Percentiles rank a stretch among this genome's conserved stretches.
These are phyloP conservation scores for Fagopyrum esculentum DNA, from an alignment of 148 eudicot genomes.

Conservation along the genomic window DNA sequence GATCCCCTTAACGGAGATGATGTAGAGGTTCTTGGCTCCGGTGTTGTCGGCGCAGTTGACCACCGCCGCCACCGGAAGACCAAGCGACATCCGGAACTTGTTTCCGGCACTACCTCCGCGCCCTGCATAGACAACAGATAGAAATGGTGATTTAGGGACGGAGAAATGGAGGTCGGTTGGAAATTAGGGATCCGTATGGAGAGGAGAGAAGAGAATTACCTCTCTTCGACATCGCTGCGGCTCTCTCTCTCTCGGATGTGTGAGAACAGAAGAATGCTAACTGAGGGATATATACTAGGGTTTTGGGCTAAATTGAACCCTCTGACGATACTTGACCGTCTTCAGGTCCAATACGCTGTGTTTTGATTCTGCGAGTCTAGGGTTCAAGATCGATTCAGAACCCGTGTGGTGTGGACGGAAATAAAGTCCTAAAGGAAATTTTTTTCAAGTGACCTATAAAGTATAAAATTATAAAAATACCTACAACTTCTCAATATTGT, in stretches of 20 bases:
- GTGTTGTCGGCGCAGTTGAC: conserved; percentile 16
- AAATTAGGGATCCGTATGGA: too few species aligned
- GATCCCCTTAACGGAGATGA: conserved; percentile 15
- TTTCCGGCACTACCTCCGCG: conserved; percentile 3
- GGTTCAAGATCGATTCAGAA: neutral
- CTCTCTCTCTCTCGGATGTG: neutral
- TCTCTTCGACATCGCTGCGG: conserved; percentile 9
- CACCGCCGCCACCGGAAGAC: conserved; percentile 15
- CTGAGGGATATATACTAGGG: conserved; percentile 1
- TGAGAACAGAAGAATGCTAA: neutral
- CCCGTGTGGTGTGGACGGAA: neutral
- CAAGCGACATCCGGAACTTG: conserved; percentile 15
- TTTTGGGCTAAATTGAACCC: conserved; percentile 5
- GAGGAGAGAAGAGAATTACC: neutral
- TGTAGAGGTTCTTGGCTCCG: conserved; percentile 13
- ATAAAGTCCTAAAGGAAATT: too few species aligned
- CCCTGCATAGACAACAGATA: neutral
- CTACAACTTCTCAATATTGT: too few species aligned
- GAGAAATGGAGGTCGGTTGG: neutral
- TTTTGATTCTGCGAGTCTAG: neutral
- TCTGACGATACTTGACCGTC: neutral
- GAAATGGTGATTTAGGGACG: neutral
- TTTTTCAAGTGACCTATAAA: too few species aligned
- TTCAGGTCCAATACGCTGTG: neutral
- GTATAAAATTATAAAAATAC: too few species aligned